Base-by-base conservation (phyloP, 345 rosid genomes). In the Populus euphratica region DNA sequence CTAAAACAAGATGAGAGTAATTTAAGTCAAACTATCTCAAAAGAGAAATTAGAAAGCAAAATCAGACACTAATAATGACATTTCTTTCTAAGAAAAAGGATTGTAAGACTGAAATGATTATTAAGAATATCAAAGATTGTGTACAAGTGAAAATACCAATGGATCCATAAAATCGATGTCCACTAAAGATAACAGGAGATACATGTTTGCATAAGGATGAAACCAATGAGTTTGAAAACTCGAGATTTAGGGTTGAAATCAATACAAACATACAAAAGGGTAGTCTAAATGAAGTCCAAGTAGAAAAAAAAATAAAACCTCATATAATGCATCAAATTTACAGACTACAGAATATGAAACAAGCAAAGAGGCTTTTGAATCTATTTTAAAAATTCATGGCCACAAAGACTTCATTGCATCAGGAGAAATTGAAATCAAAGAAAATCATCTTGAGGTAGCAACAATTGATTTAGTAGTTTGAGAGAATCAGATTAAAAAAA, bases 11-110 rank as follows among this genome's bases (percentile, higher is more conserved):
- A 76, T 64, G 78, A 43, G 43, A 54, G 35, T 27, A 75, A 61
- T 21, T 70, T 27, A 66, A 52, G 31, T 47, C 80, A 82, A 54
- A 76, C 54, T 76, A 70, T 79, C 35, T 73, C 78, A 50, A 72
- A 70, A 27, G 81, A 82, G 72, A 78, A 73, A 65, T 74, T 74
- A 78, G 27, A 81, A 75, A 69, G 78, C 78, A 43, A 75, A 74
- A 78, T 47, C 81, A 76, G 20, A 70, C 10, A 23, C 41, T 76
- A 6, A 52, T 81, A 27, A 12, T 7, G 13, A 81, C 71, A 73
- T 62, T 68, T 27, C 54, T 72, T 65, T 72, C 74, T 49, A 61
- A 3, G 20, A 23, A 67, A 68, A 65, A 76, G 38, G 17, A 72
- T 50, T 50, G 2, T 50, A n/a, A n/a, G 56, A 18, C 1, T 50